Base-by-base conservation (phyloP, 305 asterid genomes). In the Fraxinus platypoda region DNA sequence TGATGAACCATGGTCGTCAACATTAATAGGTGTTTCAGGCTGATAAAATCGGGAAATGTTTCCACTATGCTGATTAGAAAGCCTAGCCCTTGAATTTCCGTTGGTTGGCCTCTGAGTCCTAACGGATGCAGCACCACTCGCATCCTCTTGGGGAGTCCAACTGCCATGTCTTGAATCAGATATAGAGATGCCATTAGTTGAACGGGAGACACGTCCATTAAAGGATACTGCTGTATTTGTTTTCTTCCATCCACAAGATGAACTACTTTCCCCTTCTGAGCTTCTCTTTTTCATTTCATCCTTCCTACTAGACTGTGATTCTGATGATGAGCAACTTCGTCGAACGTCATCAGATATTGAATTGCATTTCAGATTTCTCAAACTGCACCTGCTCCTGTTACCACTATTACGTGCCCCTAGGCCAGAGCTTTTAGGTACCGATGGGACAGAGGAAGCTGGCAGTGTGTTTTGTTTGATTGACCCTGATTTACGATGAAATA, bases 241-340 rank as follows among this genome's bases (percentile, higher is more conserved):
- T 78, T 86, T 88, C 81, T 90, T 88, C 77, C 91, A 92, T 78
- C 83, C 82, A 73, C 77, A 76, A 59, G 92, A 85, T 25, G 86
- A 86, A 80, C 90, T 87, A 81, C 88, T 91, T 87, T 88, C 98
- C 71, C 92, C 87, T 80, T 87, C 97, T 3, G 85, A 74, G 62
- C 78, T 82, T 78, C 84, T 82, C 88, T 80, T 88, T 77, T 83
- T 91, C 70, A 85, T 43, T 33, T 75, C 52, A 66, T 81, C 89
- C 83, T 84, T 88, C 79, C 84, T 84, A 31, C 68, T 75, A 59
- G 86, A 82, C 79, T 88, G 90, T 28, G 94, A 64, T 76, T 91
- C 87, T 25, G 83, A 84, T 19, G 86, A 76, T 2, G 90, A 84
- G 83, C 88, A 84, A 78, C 87, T 86, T 75, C 85, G 81, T 37